phyloP scores from a whole-genome alignment of 2,329 filamentous ascomycete species.

The Pseudocercospora macadamiae region DNA sequence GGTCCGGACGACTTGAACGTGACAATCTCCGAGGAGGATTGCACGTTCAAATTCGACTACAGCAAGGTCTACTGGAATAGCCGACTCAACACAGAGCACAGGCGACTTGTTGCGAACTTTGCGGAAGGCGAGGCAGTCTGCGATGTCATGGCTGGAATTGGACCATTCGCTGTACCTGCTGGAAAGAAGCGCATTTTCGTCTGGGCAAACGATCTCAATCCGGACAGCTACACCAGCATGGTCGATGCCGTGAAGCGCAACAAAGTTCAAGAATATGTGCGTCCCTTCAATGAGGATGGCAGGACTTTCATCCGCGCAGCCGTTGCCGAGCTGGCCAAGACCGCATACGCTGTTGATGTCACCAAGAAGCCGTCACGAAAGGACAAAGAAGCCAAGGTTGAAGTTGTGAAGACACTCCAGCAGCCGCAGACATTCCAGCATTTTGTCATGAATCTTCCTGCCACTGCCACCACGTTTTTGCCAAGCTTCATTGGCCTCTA shows the following conservation, averaged over 20 bases:
- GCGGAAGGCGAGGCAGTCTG: slow-evolving; percentile 83
- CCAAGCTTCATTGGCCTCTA: slow-evolving; percentile 79
- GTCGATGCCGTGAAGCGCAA: slow-evolving; percentile 72
- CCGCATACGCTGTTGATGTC: slow-evolving; percentile 55
- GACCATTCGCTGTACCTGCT: slow-evolving; percentile 89
- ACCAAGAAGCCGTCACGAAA: slow-evolving; percentile 40
- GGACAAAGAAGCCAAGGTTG: slow-evolving; percentile 31
- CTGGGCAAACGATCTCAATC: slow-evolving; percentile 96
- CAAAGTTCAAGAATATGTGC: slow-evolving; percentile 75
- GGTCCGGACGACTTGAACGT: slow-evolving; percentile 84
- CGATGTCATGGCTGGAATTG: slow-evolving; percentile 97
- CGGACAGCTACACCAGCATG: slow-evolving; percentile 78
- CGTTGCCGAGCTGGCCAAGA: slow-evolving; percentile 58
- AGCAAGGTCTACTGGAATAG: slow-evolving; percentile 98
- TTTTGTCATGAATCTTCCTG: slow-evolving; percentile 97
- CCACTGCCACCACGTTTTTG: slow-evolving; percentile 83
- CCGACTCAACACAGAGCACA: slow-evolving; percentile 85
- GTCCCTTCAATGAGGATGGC: slow-evolving; percentile 80
- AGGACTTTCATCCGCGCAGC: slow-evolving; percentile 75
- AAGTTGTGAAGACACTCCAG: slow-evolving; percentile 42
- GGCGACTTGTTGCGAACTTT: slow-evolving; percentile 75
- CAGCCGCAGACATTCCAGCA: slow-evolving; percentile 81
- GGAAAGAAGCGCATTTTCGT: slow-evolving; percentile 90
- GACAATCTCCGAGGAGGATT: slow-evolving; percentile 77
- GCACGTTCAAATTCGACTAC: slow-evolving; percentile 91